Conservation (phyloP, 306 rosid genomes). For the Lathyrus aphaca region DNA sequence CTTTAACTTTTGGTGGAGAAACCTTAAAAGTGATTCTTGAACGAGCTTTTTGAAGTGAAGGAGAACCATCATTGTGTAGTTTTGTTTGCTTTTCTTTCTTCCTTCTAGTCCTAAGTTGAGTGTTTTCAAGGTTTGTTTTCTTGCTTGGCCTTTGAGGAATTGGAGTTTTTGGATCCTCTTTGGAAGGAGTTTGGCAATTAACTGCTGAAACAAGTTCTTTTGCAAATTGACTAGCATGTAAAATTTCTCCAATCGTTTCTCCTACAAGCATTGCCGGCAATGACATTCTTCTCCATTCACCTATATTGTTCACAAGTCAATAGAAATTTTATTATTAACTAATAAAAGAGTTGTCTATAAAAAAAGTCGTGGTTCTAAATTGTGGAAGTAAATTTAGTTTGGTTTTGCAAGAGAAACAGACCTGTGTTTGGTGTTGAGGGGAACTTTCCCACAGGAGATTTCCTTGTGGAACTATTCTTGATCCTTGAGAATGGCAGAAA, state of each 20-base stretch:
- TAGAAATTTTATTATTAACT: neutral
- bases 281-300: constrained; percentile 90
- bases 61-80: constrained; percentile 46
- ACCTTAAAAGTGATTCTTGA: constrained; percentile 85
- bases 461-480: constrained; percentile 54
- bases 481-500: constrained; percentile 50
- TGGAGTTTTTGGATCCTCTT: constrained; percentile 88
- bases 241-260: constrained; percentile 85
- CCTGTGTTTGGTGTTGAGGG: constrained; percentile 74
- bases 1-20: constrained; percentile 79
- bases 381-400: neutral
- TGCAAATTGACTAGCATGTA: constrained; percentile 84
- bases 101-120: constrained; percentile 76
- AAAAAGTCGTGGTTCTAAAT: neutral
- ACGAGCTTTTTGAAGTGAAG: constrained; percentile 69
- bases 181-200: constrained; percentile 37
- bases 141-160: constrained; percentile 50
- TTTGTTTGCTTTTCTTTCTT: constrained; percentile 81
- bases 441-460: constrained; percentile 80
- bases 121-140: constrained; percentile 56
- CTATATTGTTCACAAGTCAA: constrained; percentile 37
- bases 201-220: constrained; percentile 71
- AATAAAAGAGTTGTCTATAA: neutral
- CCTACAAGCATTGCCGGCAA: constrained; percentile 93
- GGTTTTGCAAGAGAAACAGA: constrained; percentile 32